Percentiles rank a stretch among this genome's conserved stretches.
phyloP scores from a whole-genome alignment of 495 filamentous ascomycete species.

The Trichoderma reesei region DNA sequence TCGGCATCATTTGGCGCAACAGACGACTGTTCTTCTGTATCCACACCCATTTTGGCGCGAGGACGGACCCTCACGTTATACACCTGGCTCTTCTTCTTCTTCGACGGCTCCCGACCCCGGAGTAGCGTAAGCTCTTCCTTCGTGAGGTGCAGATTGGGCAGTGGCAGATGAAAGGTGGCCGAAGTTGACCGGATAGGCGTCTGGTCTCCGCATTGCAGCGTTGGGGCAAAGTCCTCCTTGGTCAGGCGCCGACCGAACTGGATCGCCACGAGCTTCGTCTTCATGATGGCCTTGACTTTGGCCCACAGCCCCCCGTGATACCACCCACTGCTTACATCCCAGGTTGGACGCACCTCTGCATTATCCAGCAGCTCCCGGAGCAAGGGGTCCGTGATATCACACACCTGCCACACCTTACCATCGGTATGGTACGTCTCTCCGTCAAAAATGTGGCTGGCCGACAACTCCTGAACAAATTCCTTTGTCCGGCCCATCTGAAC shows the following conservation, averaged over 20 bases:
- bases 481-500: constrained; percentile 22
- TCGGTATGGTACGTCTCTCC: constrained; percentile 57
- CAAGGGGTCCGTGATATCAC: constrained; percentile 79
- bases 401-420: constrained; percentile 85
- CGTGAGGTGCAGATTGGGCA: constrained; percentile 45
- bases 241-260: constrained; percentile 32
- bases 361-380: constrained; percentile 44
- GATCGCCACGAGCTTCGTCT: constrained; percentile 59
- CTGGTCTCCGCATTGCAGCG: constrained; percentile 29
- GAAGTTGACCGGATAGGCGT: constrained; percentile 27
- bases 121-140: constrained; percentile 28
- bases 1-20: constrained; percentile 6
- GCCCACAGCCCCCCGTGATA: constrained; percentile 65
- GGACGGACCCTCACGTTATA: neutral
- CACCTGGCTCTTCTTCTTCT: constrained; percentile 17
- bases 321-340: constrained; percentile 67
- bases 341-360: constrained; percentile 34
- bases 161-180: constrained; percentile 34
- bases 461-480: constrained; percentile 19
- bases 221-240: constrained; percentile 41
- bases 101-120: constrained; percentile 20
- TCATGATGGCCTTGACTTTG: constrained; percentile 79
- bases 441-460: constrained; percentile 67
- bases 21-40: constrained; percentile 9
- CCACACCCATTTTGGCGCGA: constrained; percentile 10